phyloP scores from a whole-genome alignment of 345 rosid genomes.

The Streptanthus diversifolius region DNA sequence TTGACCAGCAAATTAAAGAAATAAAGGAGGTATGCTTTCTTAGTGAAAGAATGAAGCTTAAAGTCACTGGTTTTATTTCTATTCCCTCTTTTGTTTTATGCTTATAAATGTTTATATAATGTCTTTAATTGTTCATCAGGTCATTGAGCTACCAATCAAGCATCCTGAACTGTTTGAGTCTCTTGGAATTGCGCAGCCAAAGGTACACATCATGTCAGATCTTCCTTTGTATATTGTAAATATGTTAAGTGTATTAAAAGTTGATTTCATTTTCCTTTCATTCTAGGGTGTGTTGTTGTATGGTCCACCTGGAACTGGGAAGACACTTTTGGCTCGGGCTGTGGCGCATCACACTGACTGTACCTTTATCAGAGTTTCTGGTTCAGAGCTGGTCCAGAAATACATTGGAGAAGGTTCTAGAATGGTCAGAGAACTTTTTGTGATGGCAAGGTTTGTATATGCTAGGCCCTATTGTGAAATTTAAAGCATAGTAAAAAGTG shows the following conservation, averaged over 20 bases:
- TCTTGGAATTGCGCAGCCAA: conserved; percentile 98
- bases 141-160: conserved; percentile 96
- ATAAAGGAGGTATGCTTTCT: conserved; percentile 70
- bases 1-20: conserved; percentile 97
- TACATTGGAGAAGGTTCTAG: conserved; percentile 99
- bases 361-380: conserved; percentile 98
- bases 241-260: not conserved
- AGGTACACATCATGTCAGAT: conserved; percentile 45
- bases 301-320: conserved; percentile 99
- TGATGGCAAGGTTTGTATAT: conserved; percentile 86
- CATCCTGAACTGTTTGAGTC: conserved; percentile 97
- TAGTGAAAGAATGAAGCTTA: not conserved
- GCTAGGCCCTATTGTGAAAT: not conserved
- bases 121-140: conserved; percentile 43
- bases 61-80: not conserved
- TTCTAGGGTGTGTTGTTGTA: conserved; percentile 86
- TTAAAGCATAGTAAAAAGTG: not conserved
- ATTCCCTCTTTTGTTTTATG: not conserved
- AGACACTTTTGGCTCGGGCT: conserved; percentile 94
- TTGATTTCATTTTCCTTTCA: not conserved
- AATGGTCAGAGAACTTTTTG: conserved; percentile 98
- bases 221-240: not conserved
- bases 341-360: conserved; percentile 99
- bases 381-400: conserved; percentile 93
- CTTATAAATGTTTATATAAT: not conserved